These are phyloP conservation scores for Hortiboletus rubellus DNA, from an alignment of 1,284 basidiomycete species.

Conservation along the genomic window DNA sequence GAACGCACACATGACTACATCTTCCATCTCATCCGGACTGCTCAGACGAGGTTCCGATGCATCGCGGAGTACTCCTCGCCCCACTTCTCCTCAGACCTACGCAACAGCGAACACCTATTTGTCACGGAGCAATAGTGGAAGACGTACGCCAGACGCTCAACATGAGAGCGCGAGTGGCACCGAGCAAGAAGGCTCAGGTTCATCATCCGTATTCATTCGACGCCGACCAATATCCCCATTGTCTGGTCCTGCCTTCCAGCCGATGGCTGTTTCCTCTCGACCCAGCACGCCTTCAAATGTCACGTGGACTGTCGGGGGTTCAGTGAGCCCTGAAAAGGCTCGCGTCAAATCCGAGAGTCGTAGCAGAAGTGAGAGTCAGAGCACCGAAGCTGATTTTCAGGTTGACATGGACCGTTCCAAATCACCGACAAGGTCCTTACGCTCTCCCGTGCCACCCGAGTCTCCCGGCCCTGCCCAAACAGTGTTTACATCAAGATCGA, in stretches of 20 bases:
- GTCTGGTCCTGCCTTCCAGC: conserved; percentile 58
- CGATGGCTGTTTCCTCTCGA: conserved; percentile 58
- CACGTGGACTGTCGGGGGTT: conserved; percentile 51
- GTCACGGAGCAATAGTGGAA: conserved; percentile 60
- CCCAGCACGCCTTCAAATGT: conserved; percentile 74
- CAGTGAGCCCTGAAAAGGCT: conserved; percentile 34
- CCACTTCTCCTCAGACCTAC: conserved; percentile 48
- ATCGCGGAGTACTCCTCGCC: conserved; percentile 47
- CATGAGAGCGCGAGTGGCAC: conserved; percentile 40
- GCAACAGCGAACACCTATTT: conserved; percentile 50
- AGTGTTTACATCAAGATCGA: conserved; percentile 24
- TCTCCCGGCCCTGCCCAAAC: conserved; percentile 41
- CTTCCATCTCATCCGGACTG: conserved; percentile 39
- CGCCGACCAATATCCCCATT: conserved; percentile 69
- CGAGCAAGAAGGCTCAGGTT: conserved; percentile 47
- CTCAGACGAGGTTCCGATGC: conserved; percentile 54
- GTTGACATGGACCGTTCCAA: conserved; percentile 41
- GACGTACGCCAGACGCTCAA: conserved; percentile 55
- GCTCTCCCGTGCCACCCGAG: conserved; percentile 60
- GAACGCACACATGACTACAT: conserved; percentile 31
- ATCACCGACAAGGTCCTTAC: conserved; percentile 46
- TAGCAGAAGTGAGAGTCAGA: conserved; percentile 60
- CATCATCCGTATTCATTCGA: conserved; percentile 52
- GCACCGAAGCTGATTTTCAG: conserved; percentile 47
- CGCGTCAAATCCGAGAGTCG: conserved; percentile 36